Percentiles rank a stretch among this genome's conserved stretches.
phyloP scores from a whole-genome alignment of 768 basidiomycete genomes.

The Naganishia randhawae region DNA sequence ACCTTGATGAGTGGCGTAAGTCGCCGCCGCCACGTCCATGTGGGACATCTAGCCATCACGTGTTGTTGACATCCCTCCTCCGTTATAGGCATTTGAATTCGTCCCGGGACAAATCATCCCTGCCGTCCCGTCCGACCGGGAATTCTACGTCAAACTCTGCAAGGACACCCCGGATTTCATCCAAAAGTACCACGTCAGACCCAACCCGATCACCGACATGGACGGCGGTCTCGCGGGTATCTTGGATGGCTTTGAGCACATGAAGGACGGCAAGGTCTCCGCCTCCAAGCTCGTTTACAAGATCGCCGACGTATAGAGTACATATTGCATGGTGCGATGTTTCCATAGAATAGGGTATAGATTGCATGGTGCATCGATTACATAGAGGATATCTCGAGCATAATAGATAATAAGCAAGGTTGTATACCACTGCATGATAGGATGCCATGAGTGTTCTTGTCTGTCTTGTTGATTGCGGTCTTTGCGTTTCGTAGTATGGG shows the following conservation, averaged over 20 bases:
- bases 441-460: too few species aligned
- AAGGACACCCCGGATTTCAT: slow-evolving; percentile 32
- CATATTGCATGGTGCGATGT: background rate
- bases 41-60: too few species aligned
- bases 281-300: slow-evolving; percentile 29
- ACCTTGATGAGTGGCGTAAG: slow-evolving; percentile 38
- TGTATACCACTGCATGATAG: too few species aligned
- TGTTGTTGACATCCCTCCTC: background rate
- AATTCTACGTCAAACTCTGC: slow-evolving; percentile 31
- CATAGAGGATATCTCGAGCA: too few species aligned
- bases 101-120: slow-evolving; percentile 31
- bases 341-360: too few species aligned
- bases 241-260: slow-evolving; percentile 31
- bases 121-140: slow-evolving; percentile 32
- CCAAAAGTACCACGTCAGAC: slow-evolving; percentile 34
- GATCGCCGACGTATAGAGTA: slow-evolving; percentile 15
- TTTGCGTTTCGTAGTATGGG: too few species aligned
- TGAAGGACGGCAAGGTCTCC: slow-evolving; percentile 31
- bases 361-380: too few species aligned
- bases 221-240: slow-evolving; percentile 47
- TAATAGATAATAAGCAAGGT: too few species aligned
- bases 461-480: too few species aligned
- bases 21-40: background rate
- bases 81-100: slow-evolving; percentile 39
- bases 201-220: slow-evolving; percentile 38